Conservation (phyloP, 768 basidiomycete species). For the Rhodocollybia butyracea region DNA sequence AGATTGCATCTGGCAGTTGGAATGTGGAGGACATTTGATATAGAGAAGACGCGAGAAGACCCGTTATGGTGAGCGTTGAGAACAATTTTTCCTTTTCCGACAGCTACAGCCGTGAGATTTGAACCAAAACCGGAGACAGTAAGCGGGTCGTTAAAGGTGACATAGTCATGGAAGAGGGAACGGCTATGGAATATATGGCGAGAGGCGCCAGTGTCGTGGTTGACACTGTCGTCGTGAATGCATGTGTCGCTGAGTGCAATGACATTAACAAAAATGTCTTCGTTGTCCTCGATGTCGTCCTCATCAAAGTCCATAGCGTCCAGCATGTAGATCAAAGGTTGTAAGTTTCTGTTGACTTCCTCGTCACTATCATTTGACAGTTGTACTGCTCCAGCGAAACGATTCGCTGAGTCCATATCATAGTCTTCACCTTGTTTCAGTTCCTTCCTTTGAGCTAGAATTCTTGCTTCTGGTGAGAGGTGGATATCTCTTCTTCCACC, state of each 20-base stretch:
- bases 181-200: slow-evolving; percentile 10
- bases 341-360: too few species aligned
- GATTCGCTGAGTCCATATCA: background rate
- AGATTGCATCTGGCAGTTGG: slow-evolving; percentile 11
- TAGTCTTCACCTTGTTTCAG: background rate
- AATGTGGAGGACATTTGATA: slow-evolving; percentile 9
- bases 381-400: background rate
- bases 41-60: background rate
- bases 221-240: slow-evolving; percentile 5
- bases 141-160: slow-evolving; percentile 1
- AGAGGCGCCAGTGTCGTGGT: slow-evolving; percentile 16
- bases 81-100: slow-evolving; percentile 10
- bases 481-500: slow-evolving; percentile 9
- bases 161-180: slow-evolving; percentile 7
- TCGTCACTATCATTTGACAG: too few species aligned
- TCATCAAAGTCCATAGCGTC: too few species aligned
- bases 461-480: slow-evolving; percentile 9
- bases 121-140: slow-evolving; percentile 10
- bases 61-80: slow-evolving; percentile 6
- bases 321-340: too few species aligned
- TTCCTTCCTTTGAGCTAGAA: slow-evolving; percentile 8
- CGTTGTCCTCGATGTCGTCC: background rate
- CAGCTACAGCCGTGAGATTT: slow-evolving; percentile 1
- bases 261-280: slow-evolving; percentile 7
- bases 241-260: background rate